phyloP scores from a whole-genome alignment of 371 early-diverging fungal genomes.

The Mucor ambiguus region DNA sequence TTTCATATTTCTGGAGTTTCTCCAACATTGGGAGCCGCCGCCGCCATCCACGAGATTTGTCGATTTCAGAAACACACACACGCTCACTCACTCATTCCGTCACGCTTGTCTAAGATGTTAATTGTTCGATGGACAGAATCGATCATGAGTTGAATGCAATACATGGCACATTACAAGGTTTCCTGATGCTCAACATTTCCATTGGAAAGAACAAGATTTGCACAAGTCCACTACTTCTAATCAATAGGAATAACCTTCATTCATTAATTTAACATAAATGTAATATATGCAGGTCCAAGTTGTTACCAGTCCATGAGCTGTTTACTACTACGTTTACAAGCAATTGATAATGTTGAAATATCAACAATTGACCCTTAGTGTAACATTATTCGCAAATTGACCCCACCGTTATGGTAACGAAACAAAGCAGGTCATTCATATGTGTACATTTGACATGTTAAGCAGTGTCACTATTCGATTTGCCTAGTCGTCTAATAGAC shows the following conservation, averaged over 20 bases:
- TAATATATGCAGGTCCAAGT: slow-evolving; percentile 1
- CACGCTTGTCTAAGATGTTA: neutral
- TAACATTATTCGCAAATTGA: neutral
- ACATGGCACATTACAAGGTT: neutral
- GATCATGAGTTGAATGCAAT: no score
- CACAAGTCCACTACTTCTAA: neutral
- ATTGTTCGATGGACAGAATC: neutral
- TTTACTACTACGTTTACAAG: neutral
- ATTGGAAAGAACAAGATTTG: neutral
- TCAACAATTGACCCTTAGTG: neutral
- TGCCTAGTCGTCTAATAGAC: no score
- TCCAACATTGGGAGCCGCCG: neutral
- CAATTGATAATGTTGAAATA: neutral
- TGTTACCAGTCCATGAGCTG: neutral
- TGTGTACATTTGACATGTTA: neutral
- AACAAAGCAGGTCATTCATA: neutral
- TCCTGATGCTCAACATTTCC: neutral
- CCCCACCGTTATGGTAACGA: neutral
- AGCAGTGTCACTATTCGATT: neutral
- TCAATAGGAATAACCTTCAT: neutral
- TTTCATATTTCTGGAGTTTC: neutral
- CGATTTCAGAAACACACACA: neutral
- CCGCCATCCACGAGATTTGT: neutral
- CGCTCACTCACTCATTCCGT: no score
- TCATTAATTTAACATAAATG: neutral